phyloP scores from a whole-genome alignment of 1,284 basidiomycete genomes.

The Sparassis latifolia region DNA sequence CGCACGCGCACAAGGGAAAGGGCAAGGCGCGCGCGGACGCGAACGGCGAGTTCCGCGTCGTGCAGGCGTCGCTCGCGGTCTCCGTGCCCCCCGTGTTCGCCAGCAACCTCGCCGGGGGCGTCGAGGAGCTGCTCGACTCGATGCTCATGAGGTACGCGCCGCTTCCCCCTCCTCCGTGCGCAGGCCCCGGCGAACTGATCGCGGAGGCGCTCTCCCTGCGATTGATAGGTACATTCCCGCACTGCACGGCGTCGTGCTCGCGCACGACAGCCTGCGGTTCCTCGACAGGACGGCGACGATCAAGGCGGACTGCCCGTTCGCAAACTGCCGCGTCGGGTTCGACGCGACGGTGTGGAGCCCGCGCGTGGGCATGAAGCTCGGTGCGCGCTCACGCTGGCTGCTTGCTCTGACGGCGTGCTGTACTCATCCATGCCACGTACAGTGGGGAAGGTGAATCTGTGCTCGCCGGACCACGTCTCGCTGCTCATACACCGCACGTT shows the following conservation, averaged over 20 bases:
- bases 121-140: conserved; percentile 84
- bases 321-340: conserved; percentile 72
- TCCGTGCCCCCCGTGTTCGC: conserved; percentile 84
- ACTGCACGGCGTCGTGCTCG: conserved; percentile 81
- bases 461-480: conserved; percentile 91
- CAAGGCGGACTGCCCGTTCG: conserved; percentile 83
- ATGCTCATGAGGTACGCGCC: conserved; percentile 84
- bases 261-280: conserved; percentile 78
- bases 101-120: conserved; percentile 62
- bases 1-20: conserved; percentile 28
- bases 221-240: conserved; percentile 80
- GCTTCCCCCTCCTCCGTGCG: background rate
- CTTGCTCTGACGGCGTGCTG: background rate
- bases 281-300: conserved; percentile 64
- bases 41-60: conserved; percentile 58
- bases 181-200: conserved; percentile 7
- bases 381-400: conserved; percentile 37
- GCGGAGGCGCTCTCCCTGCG: background rate
- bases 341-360: conserved; percentile 90
- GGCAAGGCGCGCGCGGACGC: conserved; percentile 33
- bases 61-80: conserved; percentile 62
- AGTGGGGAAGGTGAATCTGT: conserved; percentile 87
- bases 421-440: conserved; percentile 1
- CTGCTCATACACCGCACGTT: conserved; percentile 92
- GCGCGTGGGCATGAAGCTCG: conserved; percentile 75